phyloP scores from a whole-genome alignment of 805 yeast species.

The Kockiozyma suomiensis region DNA sequence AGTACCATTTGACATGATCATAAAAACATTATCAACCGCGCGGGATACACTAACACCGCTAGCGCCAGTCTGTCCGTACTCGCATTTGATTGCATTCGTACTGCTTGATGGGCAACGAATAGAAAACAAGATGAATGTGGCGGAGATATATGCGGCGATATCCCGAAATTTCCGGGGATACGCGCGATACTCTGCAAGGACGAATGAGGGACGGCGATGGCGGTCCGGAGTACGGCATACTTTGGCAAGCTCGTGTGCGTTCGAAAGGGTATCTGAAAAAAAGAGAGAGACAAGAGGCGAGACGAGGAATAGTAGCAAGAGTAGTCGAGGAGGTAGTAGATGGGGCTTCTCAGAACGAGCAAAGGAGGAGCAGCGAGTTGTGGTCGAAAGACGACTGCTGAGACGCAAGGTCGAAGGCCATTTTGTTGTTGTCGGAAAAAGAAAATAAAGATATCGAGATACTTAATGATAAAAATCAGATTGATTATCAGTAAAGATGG shows the following conservation, averaged over 20 bases:
- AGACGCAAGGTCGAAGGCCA: background rate
- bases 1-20: background rate
- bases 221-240: conserved; percentile 7
- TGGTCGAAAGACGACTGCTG: background rate
- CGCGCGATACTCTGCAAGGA: background rate
- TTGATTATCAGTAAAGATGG: too few species aligned
- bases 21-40: background rate
- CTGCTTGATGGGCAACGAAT: background rate
- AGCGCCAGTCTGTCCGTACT: conserved; percentile 2
- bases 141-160: conserved; percentile 2
- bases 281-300: background rate
- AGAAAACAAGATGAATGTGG: background rate
- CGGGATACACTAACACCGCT: background rate
- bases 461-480: too few species aligned
- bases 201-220: background rate
- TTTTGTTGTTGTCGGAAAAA: background rate
- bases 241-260: conserved; percentile 3
- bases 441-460: background rate
- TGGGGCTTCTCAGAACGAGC: background rate
- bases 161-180: background rate
- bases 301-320: background rate
- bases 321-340: background rate
- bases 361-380: background rate
- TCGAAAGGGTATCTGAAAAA: background rate
- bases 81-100: conserved; percentile 4